Evolutionary conservation across 768 basidiomycete species (phyloP).

Genomic region (Sarcodon aspratus): DNA sequence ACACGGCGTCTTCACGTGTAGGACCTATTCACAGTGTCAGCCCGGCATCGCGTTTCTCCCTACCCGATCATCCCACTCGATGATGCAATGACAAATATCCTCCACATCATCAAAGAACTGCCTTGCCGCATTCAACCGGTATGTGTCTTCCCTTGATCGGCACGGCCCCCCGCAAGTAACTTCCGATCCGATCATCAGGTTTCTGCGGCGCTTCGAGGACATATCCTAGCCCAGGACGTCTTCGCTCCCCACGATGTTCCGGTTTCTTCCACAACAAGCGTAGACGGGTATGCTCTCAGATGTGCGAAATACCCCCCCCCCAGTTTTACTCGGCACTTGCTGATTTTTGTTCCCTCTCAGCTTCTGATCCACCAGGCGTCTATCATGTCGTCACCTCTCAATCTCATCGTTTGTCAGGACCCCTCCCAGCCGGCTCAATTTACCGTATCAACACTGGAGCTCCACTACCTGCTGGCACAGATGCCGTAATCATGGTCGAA

Average conservation of each 20-base stretch:
- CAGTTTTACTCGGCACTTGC: neutral
- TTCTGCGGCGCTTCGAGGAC: slow-evolving; percentile 42
- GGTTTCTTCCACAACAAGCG: slow-evolving; percentile 57
- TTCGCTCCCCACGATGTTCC: slow-evolving; percentile 57
- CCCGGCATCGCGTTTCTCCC: slow-evolving; percentile 67
- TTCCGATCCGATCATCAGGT: slow-evolving; percentile 31
- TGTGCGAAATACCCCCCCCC: slow-evolving; percentile 25
- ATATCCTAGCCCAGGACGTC: slow-evolving; percentile 70
- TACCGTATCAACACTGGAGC: slow-evolving; percentile 84
- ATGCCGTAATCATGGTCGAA: slow-evolving; percentile 88
- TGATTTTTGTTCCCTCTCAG: slow-evolving; percentile 22
- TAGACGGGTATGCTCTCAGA: slow-evolving; percentile 80
- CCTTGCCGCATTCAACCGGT: slow-evolving; percentile 30
- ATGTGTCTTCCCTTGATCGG: slow-evolving; percentile 7
- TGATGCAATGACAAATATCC: slow-evolving; percentile 48
- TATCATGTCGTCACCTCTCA: slow-evolving; percentile 58
- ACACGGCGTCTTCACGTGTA: neutral
- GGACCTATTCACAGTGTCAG: slow-evolving; percentile 41
- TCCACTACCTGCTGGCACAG: slow-evolving; percentile 62
- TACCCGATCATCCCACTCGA: slow-evolving; percentile 61
- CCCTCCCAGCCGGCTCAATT: slow-evolving; percentile 36
- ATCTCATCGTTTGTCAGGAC: slow-evolving; percentile 19
- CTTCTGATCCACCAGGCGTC: slow-evolving; percentile 48
- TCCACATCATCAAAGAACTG: slow-evolving; percentile 35
- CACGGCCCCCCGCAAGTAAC: no score